Base-by-base conservation (phyloP, 164 flowering plant genomes). In the Buxus sempervirens region DNA sequence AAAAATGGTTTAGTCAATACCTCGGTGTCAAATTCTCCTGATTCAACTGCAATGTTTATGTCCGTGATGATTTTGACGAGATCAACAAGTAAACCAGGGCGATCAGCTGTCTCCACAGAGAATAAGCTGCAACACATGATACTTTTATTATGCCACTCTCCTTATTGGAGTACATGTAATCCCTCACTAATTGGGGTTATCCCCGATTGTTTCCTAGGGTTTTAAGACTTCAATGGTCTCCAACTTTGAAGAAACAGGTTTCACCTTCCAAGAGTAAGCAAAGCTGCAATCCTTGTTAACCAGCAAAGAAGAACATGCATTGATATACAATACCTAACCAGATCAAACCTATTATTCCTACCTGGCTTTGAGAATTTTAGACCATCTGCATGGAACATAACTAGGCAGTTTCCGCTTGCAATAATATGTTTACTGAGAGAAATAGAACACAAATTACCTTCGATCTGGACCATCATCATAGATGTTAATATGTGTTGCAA, bases 11-110 rank as follows among this genome's bases (percentile, higher is more conserved):
- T 19, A 32, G 22, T 56, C 10, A 53, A 70, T 69, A 95, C 99
- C 98, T 91, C 98, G 18, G 99, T 93, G 75, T 96, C 99, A 66
- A 96, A 96, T 67, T 96, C 99, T 74, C 99, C 99, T 4, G 98
- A 96, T 70, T 84, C 83, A 56, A 96, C 95, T 57, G 82, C 70
- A 57, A 96, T 36, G 72, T 79, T 87, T 69, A 90, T 90, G 68
- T 96, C 99, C 51, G 96, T 87, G 22, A 93, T 84, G 54, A 78
- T 82, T 82, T 87, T 90, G 36, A 93, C 97, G 58, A 96, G 96
- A 75, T 96, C 99, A 45, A 96, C 92, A 70, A 96, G 81, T 70
- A 96, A 82, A 67, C 98, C 99, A 59, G 99, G 97, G 5, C 96
- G 93, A 75, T 93, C 99, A 18, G 88, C 96, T 41, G 95, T 66